Evolutionary conservation across 805 yeast genomes (phyloP).

Genomic region (Jamesozyma hellenica): DNA sequence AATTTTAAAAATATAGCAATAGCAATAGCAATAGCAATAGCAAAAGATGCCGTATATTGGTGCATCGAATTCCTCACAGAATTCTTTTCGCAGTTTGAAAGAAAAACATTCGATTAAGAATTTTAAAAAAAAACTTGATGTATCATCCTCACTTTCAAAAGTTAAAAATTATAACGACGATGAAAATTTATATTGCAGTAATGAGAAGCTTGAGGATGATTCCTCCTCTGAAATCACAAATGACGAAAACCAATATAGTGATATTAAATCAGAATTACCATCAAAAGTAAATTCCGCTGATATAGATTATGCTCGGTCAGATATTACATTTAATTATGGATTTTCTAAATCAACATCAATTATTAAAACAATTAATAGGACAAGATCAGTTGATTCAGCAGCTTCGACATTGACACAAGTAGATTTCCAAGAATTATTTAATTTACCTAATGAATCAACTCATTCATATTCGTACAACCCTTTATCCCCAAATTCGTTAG

Average conservation of each 20-base stretch:
- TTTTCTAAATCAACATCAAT: not conserved
- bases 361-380: conserved; percentile 1
- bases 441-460: conserved; percentile 68
- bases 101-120: conserved; percentile 20
- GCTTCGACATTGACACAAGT: conserved; percentile 17
- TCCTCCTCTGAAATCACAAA: not conserved
- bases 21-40: too few relatives aligned
- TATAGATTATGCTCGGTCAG: not conserved
- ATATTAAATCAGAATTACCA: not conserved
- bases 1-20: too few relatives aligned
- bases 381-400: conserved; percentile 8
- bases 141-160: not conserved
- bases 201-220: not conserved
- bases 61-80: conserved; percentile 21
- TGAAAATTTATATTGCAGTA: too few relatives aligned
- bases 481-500: conserved; percentile 68
- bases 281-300: not conserved
- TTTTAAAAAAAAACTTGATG: not conserved
- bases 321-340: not conserved
- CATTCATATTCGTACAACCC: conserved; percentile 82
- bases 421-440: conserved; percentile 38
- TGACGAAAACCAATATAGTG: not conserved
- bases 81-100: conserved; percentile 19
- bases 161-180: not conserved
- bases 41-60: conserved; percentile 26